These are phyloP conservation scores for Teunomyces aglyptinius DNA, from an alignment of 805 yeast species.

Conservation along the genomic window DNA sequence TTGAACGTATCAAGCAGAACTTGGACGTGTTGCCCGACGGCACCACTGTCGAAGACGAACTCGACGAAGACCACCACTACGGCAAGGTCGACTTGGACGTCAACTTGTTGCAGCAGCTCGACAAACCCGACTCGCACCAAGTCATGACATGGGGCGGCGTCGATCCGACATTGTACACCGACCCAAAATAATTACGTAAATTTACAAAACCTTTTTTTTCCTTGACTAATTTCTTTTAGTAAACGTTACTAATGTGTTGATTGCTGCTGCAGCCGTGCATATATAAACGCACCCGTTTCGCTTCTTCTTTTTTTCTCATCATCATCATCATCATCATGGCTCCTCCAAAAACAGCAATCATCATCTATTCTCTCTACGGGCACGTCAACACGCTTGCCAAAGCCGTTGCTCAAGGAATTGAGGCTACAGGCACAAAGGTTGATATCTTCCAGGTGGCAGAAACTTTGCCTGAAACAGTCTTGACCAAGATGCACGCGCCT, in stretches of 20 bases:
- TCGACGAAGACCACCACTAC: slow-evolving; percentile 23
- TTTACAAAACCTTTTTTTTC: too few relatives aligned
- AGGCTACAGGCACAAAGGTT: slow-evolving; percentile 62
- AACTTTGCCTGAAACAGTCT: slow-evolving; percentile 59
- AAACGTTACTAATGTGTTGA: too few relatives aligned
- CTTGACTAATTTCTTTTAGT: too few relatives aligned
- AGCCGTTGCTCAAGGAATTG: slow-evolving; percentile 64
- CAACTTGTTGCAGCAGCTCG: slow-evolving; percentile 34
- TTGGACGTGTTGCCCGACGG: slow-evolving; percentile 47
- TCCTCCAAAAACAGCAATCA: slow-evolving; percentile 34
- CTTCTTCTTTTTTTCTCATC: background rate
- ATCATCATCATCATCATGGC: background rate
- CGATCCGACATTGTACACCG: slow-evolving; percentile 32
- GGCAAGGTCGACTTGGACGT: slow-evolving; percentile 42
- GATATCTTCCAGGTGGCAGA: slow-evolving; percentile 73
- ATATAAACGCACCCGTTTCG: background rate
- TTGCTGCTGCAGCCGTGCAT: too few relatives aligned
- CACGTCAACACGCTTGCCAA: slow-evolving; percentile 69
- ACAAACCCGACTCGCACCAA: slow-evolving; percentile 36
- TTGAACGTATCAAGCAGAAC: slow-evolving; percentile 52
- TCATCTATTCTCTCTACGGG: slow-evolving; percentile 70
- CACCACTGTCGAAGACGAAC: slow-evolving; percentile 16
- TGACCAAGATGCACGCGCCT: slow-evolving; percentile 58
- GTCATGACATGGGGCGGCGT: slow-evolving; percentile 29
- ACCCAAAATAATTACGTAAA: slow-evolving; percentile 2